Conservation (phyloP, 2,329 filamentous ascomycete genomes). For the Orbilia brochopaga region DNA sequence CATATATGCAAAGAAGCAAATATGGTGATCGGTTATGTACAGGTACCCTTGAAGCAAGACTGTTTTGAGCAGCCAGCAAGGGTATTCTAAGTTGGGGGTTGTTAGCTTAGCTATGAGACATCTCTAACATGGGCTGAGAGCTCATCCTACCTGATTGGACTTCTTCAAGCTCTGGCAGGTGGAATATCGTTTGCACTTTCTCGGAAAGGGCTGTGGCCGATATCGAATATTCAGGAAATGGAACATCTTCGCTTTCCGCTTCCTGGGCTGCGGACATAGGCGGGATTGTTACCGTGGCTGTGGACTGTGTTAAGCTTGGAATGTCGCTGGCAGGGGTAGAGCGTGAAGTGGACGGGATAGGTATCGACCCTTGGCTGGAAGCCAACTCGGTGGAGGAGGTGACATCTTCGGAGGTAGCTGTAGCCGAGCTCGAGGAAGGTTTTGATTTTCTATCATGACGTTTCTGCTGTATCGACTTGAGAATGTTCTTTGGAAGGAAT, state of each 20-base stretch:
- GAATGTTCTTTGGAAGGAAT: conserved; percentile 42
- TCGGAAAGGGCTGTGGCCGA: conserved; percentile 64
- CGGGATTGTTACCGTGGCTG: conserved; percentile 51
- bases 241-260: conserved; percentile 53
- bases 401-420: conserved; percentile 35
- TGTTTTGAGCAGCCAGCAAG: conserved; percentile 90
- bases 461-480: conserved; percentile 51
- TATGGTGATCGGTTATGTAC: conserved; percentile 90
- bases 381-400: conserved; percentile 39
- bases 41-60: conserved; percentile 92
- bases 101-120: conserved; percentile 34
- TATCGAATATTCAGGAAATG: conserved; percentile 49
- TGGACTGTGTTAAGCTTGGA: conserved; percentile 30
- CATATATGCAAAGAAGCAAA: conserved; percentile 97
- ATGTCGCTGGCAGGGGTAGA: conserved; percentile 47
- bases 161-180: conserved; percentile 79
- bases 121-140: not conserved
- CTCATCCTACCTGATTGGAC: conserved; percentile 72
- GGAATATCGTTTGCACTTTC: conserved; percentile 81
- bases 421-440: conserved; percentile 28
- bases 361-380: conserved; percentile 37
- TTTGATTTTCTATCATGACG: conserved; percentile 33
- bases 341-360: conserved; percentile 46
- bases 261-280: conserved; percentile 52
- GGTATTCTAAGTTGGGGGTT: conserved; percentile 70